Evolutionary conservation across 2,329 filamentous ascomycete genomes (phyloP), one percentile per base, ranked within the genome.

Genomic region (Albifimbria verrucaria): DNA sequence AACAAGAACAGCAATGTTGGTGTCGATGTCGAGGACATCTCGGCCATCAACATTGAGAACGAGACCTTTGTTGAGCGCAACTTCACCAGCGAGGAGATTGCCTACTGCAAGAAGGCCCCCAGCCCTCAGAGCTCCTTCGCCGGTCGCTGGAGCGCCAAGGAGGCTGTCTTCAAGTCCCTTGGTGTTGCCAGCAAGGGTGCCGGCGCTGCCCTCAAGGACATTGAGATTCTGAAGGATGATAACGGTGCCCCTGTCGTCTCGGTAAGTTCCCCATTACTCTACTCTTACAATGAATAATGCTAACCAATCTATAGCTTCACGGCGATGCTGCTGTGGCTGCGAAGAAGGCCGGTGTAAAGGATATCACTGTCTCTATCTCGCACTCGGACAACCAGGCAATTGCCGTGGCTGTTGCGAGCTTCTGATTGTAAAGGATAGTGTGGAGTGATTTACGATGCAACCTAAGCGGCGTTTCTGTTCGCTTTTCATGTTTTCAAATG

Each of bases 161-260:
- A 99, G 76, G 94, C 94, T 24, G 92, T 99, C 1, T 99, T 99
- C 82, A 99, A 99, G 83, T 92, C 90, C 36, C 80, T 99, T 15
- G 92, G 92, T 60, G 92, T 97, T 12, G 76, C 82, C 62, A 88
- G 92, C 72, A 87, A 89, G 74, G 94, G 94, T 56, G 92, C 89
- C 10, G 94, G 95, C 59, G 93, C 94, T 55, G 81, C 91, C 17
- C 73, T 99, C 73, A 94, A 88, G 78, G 92, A 97, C 42, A 99
- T 99, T 76, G 95, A 99, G 76, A 93, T 99, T 63, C 72, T 84
- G 57, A 87, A 86, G 64, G 87, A 92, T 65, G 86, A 89, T 59
- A 88, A 83, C 45, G 94, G 94, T 54, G 92, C 88, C 36, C 94
- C 94, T 10, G 79, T 83, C 59, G 94, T 97, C 57, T 82, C 83